These are phyloP conservation scores for Solanum medicagineum DNA, from an alignment of 257 asterid species.

Conservation along the genomic window DNA sequence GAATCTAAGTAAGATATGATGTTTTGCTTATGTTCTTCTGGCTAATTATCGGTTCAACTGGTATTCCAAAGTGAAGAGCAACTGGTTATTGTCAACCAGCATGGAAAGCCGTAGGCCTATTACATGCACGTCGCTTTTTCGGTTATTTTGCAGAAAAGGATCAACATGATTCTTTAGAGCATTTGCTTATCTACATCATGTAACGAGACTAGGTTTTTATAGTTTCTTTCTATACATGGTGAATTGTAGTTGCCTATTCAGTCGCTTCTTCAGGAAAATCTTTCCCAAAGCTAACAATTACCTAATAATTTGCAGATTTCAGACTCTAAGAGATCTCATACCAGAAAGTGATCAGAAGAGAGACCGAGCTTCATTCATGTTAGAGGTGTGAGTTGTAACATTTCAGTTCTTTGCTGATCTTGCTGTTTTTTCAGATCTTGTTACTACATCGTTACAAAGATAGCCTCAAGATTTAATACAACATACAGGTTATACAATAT, in stretches of 20 bases:
- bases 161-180: not conserved
- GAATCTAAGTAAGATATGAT: not conserved
- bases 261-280: not conserved
- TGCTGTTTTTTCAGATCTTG: not conserved
- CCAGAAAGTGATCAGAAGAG: conserved; percentile 80
- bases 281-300: not conserved
- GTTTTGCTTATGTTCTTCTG: not conserved
- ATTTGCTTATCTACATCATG: not conserved
- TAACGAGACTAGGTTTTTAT: not conserved
- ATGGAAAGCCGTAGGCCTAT: not conserved
- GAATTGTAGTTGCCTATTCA: not conserved
- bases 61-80: not conserved
- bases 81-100: not conserved
- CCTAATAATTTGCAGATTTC: conserved; percentile 41
- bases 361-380: conserved; percentile 71
- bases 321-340: conserved; percentile 51
- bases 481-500: conserved; percentile 79
- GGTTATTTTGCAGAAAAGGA: not conserved
- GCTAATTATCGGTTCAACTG: not conserved
- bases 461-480: not conserved
- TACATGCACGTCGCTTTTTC: not conserved
- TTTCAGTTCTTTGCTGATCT: conserved; percentile 3
- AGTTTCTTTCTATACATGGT: not conserved
- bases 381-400: conserved; percentile 79
- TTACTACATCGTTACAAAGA: not conserved